Evolutionary conservation across 352 stramenopile species (phyloP), one percentile per base, ranked within the genome.

Genomic region (Pythium scleroteichum): DNA sequence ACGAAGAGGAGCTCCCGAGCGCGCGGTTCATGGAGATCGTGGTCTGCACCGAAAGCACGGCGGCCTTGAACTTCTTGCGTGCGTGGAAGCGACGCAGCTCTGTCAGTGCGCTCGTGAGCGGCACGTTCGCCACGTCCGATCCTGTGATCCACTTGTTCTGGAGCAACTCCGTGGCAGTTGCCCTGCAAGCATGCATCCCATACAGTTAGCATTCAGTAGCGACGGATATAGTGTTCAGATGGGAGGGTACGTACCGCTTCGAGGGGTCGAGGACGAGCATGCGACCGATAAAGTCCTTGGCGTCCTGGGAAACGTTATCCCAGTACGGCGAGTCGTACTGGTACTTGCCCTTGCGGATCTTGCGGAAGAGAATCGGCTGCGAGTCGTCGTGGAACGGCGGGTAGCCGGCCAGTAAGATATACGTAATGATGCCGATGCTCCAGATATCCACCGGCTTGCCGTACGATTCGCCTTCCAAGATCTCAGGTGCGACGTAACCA

Each of bases 261-360:
- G 78, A 77, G 17, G 88, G 88, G 49, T 95, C 72, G 10, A 95
- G 80, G 13, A 94, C 73, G 16, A 97, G 68, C 78, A 97, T 94
- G 47, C 79, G 75, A 22, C 66, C 73, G 59, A 97, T 96, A 64
- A 97, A 94, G 45, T 98, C 92, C 69, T 98, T 98, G 46, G 91
- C 95, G 53, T 97, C 78, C 35, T 95, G 87, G 23, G 86, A 97
- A 10, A 98, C 86, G 58, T 95, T 78, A 64, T 93, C 86, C 94
- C 94, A 98, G 72, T 98, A 98, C 16, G 97, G 92, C n/a, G 90
- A 90, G 60, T 98, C 92, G 61, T 97, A 98, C 75, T 97, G 77
- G 70, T 96, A 98, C 59, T 96, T 88, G 41, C 88, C 87, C 59
- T 83, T 84, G n/a, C 78, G 71, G 66, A 96, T 96, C 68, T 92